Base-by-base conservation (phyloP, 73 alveolate species). In the Paramecium primaurelia region DNA sequence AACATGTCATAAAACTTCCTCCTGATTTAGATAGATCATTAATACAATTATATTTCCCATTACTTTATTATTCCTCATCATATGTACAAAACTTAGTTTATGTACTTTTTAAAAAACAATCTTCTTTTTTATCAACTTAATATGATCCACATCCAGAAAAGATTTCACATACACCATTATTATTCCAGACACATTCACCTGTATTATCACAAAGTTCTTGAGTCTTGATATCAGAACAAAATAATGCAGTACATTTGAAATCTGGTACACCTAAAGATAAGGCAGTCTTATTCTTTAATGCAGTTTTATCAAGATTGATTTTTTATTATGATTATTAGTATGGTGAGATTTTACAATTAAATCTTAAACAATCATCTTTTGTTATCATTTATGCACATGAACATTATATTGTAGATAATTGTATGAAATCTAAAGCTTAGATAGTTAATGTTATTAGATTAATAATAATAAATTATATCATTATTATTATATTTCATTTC, bases 11-110 rank as follows among this genome's bases (percentile, higher is more conserved):
- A 11, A 36, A 73, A 14, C 47, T 73, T 3, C 87, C 87, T 36
- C 87, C 87, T 4, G 87, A 34, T 73, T 73, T 73, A 37, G 87
- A 73, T 12, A 73, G 87, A 73, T 73, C 87, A 37, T 36, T 34
- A 18, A 73, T 73, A 10, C 87, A 73, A 30, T 36, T 73, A 5
- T 73, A 73, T 30, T 37, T 40, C 18, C 59, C 87, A 34, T 32
- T 73, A 37, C 34, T 73, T 38, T 36, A 12, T 14, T 73, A 36
- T 34, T 36, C 87, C 26, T 36, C 87, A 36, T 36, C 59, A 40
- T 20, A 34, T 2, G 59, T 73, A 11, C 87, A 73, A 11, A 30
- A 73, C 40, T 38, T 73, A 4, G 87, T 73, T 14, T 12, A 22
- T 73, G 87, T 73, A 9, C 60, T 37, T n/a, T 73, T 73, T 34